Evolutionary conservation across 352 stramenopile genomes (phyloP), one percentile per base, ranked within the genome.

Genomic region (Vaucheria bursata): DNA sequence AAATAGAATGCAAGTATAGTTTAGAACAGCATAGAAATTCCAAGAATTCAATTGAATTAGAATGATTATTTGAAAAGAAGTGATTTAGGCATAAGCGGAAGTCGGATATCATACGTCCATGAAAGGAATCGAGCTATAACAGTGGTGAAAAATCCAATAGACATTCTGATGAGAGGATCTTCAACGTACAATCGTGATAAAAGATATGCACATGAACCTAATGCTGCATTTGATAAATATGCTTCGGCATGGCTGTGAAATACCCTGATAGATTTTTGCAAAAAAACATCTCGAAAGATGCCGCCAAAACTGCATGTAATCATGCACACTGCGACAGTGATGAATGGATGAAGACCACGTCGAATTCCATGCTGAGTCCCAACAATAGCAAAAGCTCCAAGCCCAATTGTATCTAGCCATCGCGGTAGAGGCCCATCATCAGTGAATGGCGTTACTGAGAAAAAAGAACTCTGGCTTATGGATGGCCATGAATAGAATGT

Each of bases 351-450:
- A 29, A 36, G 75, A 2, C 49, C 40, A 31, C 64, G 38, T 2
- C 76, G 76, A 32, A 81, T 81, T 12, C 76, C 76, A 59, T 81
- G 45, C 76, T 81, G 76, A 7, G 76, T 78, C 0, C 70, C 76
- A 52, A 74, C 76, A 3, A 81, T 72, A 12, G 76, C 50, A 64
- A 81, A 81, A 1, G 76, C 70, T 8, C 53, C 70, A 18, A 81
- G 76, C 33, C 76, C 76, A 65, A 81, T 66, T 7, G 76, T 74
- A 65, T 81, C 76, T 59, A 81, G 59, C 52, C 31, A 39, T 35
- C 71, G 76, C 18, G 70, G 75, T 29, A 81, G 68, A 36, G 36
- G 50, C 32, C 76, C 76, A 40, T 81, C 76, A 38, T 77, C 29
- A 36, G 59, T 53, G 7, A 59, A 71, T 29, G 70, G 70, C 36